Percentiles rank a stretch among this genome's conserved stretches.
Evolutionary conservation across 257 asterid genomes (phyloP).

Genomic region (Rehmannia glutinosa): DNA sequence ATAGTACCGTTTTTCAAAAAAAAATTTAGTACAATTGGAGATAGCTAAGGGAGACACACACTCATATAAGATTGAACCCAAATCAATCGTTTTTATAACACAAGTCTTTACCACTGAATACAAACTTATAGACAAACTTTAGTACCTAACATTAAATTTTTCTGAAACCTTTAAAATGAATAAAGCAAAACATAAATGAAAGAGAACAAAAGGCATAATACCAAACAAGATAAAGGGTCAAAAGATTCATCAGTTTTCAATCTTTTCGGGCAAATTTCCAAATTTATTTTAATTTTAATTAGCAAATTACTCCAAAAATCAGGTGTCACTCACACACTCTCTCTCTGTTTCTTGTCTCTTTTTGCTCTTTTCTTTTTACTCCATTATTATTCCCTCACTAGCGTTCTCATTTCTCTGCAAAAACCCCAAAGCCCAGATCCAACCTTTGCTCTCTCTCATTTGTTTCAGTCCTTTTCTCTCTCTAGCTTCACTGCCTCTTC

Average conservation of each 20-base stretch:
- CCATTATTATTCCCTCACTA: conserved; percentile 20
- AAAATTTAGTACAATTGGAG: too few relatives aligned
- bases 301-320: conserved; percentile 11
- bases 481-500: conserved; percentile 3
- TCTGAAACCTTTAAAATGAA: too few relatives aligned
- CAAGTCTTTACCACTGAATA: too few relatives aligned
- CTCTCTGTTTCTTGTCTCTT: conserved; percentile 20
- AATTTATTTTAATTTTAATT: not conserved
- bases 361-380: conserved; percentile 3
- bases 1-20: too few relatives aligned
- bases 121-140: too few relatives aligned
- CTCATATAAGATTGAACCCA: too few relatives aligned
- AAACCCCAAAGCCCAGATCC: conserved; percentile 60
- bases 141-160: too few relatives aligned
- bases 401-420: conserved; percentile 26
- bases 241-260: conserved; percentile 18
- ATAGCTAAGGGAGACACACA: too few relatives aligned
- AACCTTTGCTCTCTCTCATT: conserved; percentile 22
- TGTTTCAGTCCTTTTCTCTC: not conserved
- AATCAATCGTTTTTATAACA: too few relatives aligned
- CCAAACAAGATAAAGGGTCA: conserved; percentile 13
- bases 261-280: conserved; percentile 4
- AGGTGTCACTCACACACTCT: conserved; percentile 19
- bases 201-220: too few relatives aligned
- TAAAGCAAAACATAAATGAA: too few relatives aligned